phyloP scores from a whole-genome alignment of 2,329 filamentous ascomycete species.

The Beauveria sp. region DNA sequence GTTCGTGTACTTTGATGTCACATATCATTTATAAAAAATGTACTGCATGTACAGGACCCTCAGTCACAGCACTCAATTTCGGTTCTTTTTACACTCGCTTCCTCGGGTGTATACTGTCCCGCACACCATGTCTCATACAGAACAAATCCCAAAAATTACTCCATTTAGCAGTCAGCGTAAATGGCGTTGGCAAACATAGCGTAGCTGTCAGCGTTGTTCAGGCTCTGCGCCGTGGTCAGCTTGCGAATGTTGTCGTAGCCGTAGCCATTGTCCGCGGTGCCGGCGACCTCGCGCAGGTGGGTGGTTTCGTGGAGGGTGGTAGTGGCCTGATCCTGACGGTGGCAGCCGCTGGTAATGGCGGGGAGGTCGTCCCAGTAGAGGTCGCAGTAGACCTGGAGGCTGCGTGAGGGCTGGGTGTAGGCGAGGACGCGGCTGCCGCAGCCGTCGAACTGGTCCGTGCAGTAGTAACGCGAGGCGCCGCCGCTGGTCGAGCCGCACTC shows the following conservation, averaged over 20 bases:
- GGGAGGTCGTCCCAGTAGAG: constrained; percentile 8
- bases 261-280: constrained; percentile 11
- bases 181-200: constrained; percentile 15
- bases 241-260: constrained; percentile 13
- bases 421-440: constrained; percentile 35
- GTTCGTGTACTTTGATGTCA: background rate
- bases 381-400: constrained; percentile 10
- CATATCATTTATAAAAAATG: background rate
- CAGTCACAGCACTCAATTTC: background rate
- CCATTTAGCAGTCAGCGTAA: constrained; percentile 9
- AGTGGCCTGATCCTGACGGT: constrained; percentile 12
- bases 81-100: background rate
- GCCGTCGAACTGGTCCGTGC: constrained; percentile 39
- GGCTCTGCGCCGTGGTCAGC: constrained; percentile 12
- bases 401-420: constrained; percentile 12
- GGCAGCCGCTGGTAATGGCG: constrained; percentile 13
- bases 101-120: background rate
- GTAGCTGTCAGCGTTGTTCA: constrained; percentile 16
- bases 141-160: background rate
- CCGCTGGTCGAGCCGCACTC: constrained; percentile 42
- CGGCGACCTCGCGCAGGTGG: constrained; percentile 7
- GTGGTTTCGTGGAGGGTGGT: constrained; percentile 10
- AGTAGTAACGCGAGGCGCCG: constrained; percentile 44
- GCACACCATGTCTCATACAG: constrained; percentile 1
- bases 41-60: background rate